Evolutionary conservation across 176 grass and related monocot genomes (phyloP).

Genomic region (Aegilops sharonensis): DNA sequence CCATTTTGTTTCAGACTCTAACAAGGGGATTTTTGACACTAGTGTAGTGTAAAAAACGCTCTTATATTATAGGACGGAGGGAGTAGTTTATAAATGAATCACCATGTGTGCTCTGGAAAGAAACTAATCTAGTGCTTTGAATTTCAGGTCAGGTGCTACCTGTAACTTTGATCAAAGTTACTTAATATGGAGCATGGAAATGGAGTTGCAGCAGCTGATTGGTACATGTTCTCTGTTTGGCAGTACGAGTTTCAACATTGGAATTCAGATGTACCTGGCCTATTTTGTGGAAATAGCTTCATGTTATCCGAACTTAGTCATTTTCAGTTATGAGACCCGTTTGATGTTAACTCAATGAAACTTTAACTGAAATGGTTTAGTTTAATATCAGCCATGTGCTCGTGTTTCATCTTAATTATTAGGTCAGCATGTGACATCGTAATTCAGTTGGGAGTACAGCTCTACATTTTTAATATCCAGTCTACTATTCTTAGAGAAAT

Average conservation of each 20-base stretch:
- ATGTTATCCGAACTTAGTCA: not conserved
- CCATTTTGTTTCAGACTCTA: too few species aligned
- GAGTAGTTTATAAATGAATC: not conserved
- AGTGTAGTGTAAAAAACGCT: too few species aligned
- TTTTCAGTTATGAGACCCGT: not conserved
- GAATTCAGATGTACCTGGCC: too few species aligned
- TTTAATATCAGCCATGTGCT: not conserved
- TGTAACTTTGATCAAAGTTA: not conserved
- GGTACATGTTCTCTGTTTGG: too few species aligned
- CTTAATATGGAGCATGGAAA: not conserved
- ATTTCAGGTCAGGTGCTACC: constrained; percentile 5
- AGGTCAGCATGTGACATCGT: not conserved
- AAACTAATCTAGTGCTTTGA: not conserved
- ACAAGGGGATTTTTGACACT: too few species aligned
- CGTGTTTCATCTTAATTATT: not conserved
- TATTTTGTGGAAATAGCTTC: not conserved
- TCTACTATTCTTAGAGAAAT: too few species aligned
- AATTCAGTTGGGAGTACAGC: not conserved
- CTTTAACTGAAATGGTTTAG: not conserved
- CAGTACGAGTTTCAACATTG: too few species aligned
- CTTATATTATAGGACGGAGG: too few species aligned
- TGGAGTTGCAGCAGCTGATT: not conserved
- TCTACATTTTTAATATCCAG: not conserved
- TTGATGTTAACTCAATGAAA: not conserved
- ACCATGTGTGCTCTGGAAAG: not conserved